Percentiles rank a stretch among this genome's conserved stretches.
These are phyloP conservation scores for Gracilaria caudata DNA, from an alignment of 23 red algal genomes.

Conservation along the genomic window DNA sequence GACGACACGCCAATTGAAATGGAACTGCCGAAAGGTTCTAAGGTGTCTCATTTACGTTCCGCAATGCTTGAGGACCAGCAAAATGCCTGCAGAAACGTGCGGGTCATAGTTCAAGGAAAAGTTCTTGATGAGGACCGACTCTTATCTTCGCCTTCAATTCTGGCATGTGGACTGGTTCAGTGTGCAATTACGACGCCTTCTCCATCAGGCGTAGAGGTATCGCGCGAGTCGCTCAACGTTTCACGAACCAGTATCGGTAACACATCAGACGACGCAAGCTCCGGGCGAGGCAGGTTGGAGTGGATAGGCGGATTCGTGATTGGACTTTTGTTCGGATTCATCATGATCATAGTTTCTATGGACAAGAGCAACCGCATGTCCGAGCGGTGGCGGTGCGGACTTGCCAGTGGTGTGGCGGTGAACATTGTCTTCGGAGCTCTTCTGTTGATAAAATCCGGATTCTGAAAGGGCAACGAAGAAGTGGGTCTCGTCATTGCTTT, in stretches of 20 bases:
- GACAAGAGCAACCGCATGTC: conserved; percentile 53
- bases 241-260: neutral
- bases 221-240: neutral
- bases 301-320: conserved; percentile 42
- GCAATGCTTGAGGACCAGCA: neutral
- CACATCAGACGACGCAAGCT: neutral
- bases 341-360: conserved; percentile 57
- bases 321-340: conserved; percentile 50
- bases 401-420: conserved; percentile 33
- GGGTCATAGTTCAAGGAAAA: conserved; percentile 22
- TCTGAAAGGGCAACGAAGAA: neutral
- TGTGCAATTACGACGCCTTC: conserved; percentile 33
- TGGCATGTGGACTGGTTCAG: conserved; percentile 26
- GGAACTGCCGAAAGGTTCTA: conserved; percentile 11
- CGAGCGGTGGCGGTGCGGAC: conserved; percentile 44
- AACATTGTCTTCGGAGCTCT: conserved; percentile 56
- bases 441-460: conserved; percentile 18
- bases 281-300: conserved; percentile 1
- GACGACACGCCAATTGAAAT: conserved; percentile 1
- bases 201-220: neutral
- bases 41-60: conserved; percentile 7
- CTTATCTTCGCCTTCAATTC: conserved; percentile 22
- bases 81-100: neutral
- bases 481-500: neutral
- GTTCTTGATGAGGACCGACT: neutral